Conservation (phyloP, 257 asterid species). For the Knoxia roxburghii region DNA sequence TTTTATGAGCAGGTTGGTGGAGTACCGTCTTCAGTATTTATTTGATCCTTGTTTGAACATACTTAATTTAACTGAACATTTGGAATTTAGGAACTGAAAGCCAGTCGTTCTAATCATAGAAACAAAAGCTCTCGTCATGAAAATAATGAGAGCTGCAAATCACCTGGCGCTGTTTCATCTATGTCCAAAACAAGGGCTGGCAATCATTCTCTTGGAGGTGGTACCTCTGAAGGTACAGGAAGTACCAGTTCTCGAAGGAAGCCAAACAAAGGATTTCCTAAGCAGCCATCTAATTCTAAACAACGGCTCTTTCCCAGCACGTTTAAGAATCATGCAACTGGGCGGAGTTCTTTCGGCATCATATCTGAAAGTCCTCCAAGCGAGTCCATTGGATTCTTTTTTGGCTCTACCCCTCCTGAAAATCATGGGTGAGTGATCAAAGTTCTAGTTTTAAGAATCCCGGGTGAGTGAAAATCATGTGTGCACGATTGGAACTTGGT, state of each 20-base stretch:
- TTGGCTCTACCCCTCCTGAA: constrained; percentile 88
- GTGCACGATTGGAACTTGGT: not conserved
- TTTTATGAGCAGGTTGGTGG: constrained; percentile 82
- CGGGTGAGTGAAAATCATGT: too few relatives aligned
- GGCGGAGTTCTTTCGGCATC: constrained; percentile 35
- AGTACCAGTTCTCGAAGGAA: constrained; percentile 49
- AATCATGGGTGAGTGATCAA: constrained; percentile 54
- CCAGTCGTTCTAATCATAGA: constrained; percentile 40
- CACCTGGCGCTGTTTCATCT: constrained; percentile 33
- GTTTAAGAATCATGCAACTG: constrained; percentile 46
- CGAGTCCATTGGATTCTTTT: constrained; percentile 85
- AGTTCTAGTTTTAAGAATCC: too few relatives aligned
- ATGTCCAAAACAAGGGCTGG: constrained; percentile 32
- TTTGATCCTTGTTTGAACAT: not conserved
- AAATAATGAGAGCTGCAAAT: constrained; percentile 41
- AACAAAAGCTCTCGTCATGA: constrained; percentile 32
- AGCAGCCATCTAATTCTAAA: constrained; percentile 48
- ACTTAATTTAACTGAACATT: constrained; percentile 6
- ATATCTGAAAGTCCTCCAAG: constrained; percentile 73
- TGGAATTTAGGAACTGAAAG: constrained; percentile 63
- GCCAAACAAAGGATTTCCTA: constrained; percentile 52
- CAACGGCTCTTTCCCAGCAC: constrained; percentile 63
- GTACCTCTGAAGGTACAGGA: constrained; percentile 40
- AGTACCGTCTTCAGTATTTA: constrained; percentile 17
- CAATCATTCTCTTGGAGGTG: constrained; percentile 48